Evolutionary conservation across 1,284 basidiomycete species (phyloP).

Genomic region (Naganishia liquefaciens): DNA sequence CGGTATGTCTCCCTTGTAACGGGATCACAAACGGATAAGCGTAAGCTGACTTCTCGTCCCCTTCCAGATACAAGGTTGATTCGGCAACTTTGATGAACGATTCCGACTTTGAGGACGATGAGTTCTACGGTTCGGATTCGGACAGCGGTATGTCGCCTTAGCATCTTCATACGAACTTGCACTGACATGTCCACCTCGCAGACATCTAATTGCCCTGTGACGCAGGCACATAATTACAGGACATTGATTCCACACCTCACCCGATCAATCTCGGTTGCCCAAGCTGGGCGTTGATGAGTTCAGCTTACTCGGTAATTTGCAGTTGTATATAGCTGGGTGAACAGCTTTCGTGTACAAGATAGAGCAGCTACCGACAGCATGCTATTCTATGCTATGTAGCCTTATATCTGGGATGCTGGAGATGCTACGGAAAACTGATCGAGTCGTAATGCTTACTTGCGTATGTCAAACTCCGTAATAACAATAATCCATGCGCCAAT

Average conservation of each 20-base stretch:
- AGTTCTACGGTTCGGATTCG: slow-evolving; percentile 55
- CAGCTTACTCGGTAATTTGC: slow-evolving; percentile 24
- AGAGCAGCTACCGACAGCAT: slow-evolving; percentile 12
- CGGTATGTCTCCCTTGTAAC: slow-evolving; percentile 52
- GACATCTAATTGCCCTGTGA: slow-evolving; percentile 5
- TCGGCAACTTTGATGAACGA: slow-evolving; percentile 72
- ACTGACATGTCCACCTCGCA: not conserved
- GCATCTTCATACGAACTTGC: not conserved
- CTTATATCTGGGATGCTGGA: no score
- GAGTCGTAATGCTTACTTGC: no score
- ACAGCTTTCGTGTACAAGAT: slow-evolving; percentile 24
- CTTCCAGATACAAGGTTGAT: slow-evolving; percentile 80
- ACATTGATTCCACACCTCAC: not conserved
- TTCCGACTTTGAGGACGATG: slow-evolving; percentile 62
- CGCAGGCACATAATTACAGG: not conserved
- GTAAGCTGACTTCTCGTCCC: not conserved
- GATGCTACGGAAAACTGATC: no score
- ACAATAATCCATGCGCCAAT: no score
- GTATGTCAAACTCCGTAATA: no score
- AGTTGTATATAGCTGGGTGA: slow-evolving; percentile 31
- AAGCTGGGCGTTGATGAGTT: slow-evolving; percentile 3
- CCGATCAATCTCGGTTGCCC: slow-evolving; percentile 27
- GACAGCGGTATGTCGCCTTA: slow-evolving; percentile 31
- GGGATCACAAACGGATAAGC: not conserved
- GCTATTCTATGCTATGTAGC: not conserved